A percentile compares a stretch with the other conserved stretches of the same genome.
Evolutionary conservation across 2,329 filamentous ascomycete species (phyloP).

Genomic region (Aspergillus felis): DNA sequence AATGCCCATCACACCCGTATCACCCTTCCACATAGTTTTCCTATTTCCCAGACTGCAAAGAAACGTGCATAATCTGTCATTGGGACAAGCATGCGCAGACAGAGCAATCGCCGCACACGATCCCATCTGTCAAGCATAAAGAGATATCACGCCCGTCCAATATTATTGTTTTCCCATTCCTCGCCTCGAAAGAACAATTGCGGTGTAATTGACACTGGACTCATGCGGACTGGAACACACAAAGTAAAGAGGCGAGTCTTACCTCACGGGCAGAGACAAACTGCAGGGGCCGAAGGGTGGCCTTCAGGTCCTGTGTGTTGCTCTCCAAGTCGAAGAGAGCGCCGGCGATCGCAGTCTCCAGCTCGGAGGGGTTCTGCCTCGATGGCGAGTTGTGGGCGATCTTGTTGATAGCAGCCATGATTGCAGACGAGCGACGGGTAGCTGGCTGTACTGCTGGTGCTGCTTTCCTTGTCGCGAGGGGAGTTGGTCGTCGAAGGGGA

Average conservation of each 20-base stretch:
- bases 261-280: slow-evolving; percentile 99
- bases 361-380: slow-evolving; percentile 91
- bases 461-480: slow-evolving; percentile 28
- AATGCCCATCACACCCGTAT: neutral
- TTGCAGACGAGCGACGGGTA: slow-evolving; percentile 45
- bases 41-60: neutral
- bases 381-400: slow-evolving; percentile 97
- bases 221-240: neutral
- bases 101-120: neutral
- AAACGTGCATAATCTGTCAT: neutral
- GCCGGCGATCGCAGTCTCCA: slow-evolving; percentile 93
- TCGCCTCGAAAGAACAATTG: neutral
- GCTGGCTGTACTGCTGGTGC: slow-evolving; percentile 35
- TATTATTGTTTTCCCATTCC: neutral
- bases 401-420: slow-evolving; percentile 87
- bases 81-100: neutral
- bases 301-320: slow-evolving; percentile 98
- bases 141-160: neutral
- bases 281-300: slow-evolving; percentile 93
- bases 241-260: slow-evolving; percentile 47
- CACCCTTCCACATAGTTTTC: neutral
- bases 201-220: neutral
- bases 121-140: neutral
- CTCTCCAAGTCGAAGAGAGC: slow-evolving; percentile 99
- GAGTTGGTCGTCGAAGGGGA: slow-evolving; percentile 30